Evolutionary conservation across 2,329 filamentous ascomycete genomes (phyloP).

Genomic region (Blastomyces silverae): DNA sequence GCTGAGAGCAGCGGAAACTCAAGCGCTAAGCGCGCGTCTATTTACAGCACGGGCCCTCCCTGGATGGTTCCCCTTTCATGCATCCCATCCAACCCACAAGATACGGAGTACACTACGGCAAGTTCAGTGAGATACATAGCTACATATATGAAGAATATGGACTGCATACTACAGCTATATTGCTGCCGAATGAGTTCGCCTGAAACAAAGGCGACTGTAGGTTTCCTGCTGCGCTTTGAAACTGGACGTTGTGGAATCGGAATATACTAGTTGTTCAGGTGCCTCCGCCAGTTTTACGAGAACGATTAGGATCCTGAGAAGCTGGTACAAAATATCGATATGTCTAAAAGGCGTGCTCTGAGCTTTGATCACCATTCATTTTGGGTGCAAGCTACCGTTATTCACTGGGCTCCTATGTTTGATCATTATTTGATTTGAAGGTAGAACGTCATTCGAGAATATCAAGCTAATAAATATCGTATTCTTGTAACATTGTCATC

Average conservation of each 20-base stretch:
- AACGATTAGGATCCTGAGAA: background rate
- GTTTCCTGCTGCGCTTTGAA: background rate
- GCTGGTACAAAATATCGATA: background rate
- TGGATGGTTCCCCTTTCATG: no score
- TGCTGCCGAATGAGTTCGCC: background rate
- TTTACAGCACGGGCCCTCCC: background rate
- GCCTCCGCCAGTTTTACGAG: background rate
- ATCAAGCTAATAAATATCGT: background rate
- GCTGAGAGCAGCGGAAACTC: background rate
- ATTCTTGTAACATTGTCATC: background rate
- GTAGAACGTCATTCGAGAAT: background rate
- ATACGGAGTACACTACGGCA: constrained; percentile 14
- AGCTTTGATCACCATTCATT: background rate
- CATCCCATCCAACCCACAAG: no score
- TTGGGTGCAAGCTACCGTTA: background rate
- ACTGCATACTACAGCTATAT: background rate
- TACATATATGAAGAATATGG: background rate
- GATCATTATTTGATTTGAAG: no score
- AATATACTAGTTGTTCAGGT: background rate
- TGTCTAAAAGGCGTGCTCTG: background rate
- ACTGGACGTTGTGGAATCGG: background rate
- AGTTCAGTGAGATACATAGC: constrained; percentile 4
- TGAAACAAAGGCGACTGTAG: background rate
- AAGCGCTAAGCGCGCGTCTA: constrained; percentile 12
- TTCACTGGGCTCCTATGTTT: background rate